Conservation (phyloP, 768 basidiomycete genomes). For the Podaxis mareebaensis region DNA sequence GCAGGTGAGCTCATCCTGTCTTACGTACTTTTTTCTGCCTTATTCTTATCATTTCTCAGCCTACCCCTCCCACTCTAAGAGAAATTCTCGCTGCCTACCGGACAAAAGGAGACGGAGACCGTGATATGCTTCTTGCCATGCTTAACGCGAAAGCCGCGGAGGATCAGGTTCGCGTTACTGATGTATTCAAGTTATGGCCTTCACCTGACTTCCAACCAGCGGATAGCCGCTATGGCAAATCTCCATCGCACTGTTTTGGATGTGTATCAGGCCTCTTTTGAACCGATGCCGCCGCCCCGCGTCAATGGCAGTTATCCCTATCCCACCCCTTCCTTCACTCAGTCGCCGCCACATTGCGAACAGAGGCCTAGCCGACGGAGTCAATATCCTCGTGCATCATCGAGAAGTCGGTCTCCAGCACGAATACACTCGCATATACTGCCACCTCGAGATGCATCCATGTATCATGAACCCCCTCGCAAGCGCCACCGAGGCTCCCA, state of each 20-base stretch:
- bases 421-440: constrained; percentile 31
- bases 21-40: constrained; percentile 21
- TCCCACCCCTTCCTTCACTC: constrained; percentile 38
- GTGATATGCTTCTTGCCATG: constrained; percentile 89
- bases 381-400: constrained; percentile 34
- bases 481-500: constrained; percentile 67
- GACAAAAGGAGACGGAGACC: constrained; percentile 85
- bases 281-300: constrained; percentile 22
- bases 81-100: constrained; percentile 88
- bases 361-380: constrained; percentile 32
- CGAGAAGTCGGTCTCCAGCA: constrained; percentile 44
- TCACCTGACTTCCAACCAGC: constrained; percentile 39
- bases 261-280: constrained; percentile 42
- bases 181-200: background rate
- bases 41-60: constrained; percentile 35
- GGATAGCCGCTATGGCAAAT: constrained; percentile 68
- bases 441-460: constrained; percentile 33
- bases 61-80: constrained; percentile 77
- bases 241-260: constrained; percentile 75
- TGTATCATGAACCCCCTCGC: constrained; percentile 41
- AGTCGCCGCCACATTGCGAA: constrained; percentile 35
- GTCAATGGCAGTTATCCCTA: constrained; percentile 37
- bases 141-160: constrained; percentile 91
- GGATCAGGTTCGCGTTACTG: constrained; percentile 68
- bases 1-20: constrained; percentile 34